Evolutionary conservation across 371 early-diverging fungal genomes (phyloP), one percentile per base, ranked within the genome.

Genomic region (Phascolomyces articulosus): DNA sequence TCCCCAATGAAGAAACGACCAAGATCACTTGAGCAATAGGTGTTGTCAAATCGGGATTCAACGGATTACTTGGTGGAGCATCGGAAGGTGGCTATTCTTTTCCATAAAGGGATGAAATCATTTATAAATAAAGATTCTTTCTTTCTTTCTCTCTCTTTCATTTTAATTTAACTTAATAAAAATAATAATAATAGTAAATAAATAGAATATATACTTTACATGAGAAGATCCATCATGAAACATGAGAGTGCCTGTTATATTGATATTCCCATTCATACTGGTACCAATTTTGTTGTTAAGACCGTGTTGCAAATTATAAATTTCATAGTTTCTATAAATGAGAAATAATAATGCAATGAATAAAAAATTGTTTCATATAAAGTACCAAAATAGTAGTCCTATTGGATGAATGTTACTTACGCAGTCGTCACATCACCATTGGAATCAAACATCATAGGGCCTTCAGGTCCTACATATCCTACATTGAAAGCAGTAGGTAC

Each of bases 401-500:
- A 11, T 34, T 34, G 6, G 6, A 9, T 34, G 11, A 34, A 34
- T 0, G 6, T 34, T 34, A 20, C 58, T 61, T 77, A 84, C 83
- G 79, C 85, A 16, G 75, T 72, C 15, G 81, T 74, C 11, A 85
- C 63, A 67, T 87, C 87, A 1, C 87, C 87, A 58, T 82, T 80
- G 4, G 76, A 64, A 47, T 85, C 85, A 70, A 80, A 80, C 0
- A 74, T 55, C 82, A 87, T 84, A 2, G 84, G 85, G 4, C 87
- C 87, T 51, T 84, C 82, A 1, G 87, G 87, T 1, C 87, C 85
- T 8, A 82, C 79, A 62, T 87, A 87, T 38, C 83, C 83, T 4
- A 80, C 72, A 60, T 87, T 87, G 69, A 87, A 85, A 3, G 75
- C 69, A 13, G 64, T 51, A 2, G 87, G 87, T 24, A 63, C 40